Evolutionary conservation across 176 grass and related monocot genomes (phyloP), one percentile per base, ranked within the genome.

Genomic region (Cenchrus americanus): DNA sequence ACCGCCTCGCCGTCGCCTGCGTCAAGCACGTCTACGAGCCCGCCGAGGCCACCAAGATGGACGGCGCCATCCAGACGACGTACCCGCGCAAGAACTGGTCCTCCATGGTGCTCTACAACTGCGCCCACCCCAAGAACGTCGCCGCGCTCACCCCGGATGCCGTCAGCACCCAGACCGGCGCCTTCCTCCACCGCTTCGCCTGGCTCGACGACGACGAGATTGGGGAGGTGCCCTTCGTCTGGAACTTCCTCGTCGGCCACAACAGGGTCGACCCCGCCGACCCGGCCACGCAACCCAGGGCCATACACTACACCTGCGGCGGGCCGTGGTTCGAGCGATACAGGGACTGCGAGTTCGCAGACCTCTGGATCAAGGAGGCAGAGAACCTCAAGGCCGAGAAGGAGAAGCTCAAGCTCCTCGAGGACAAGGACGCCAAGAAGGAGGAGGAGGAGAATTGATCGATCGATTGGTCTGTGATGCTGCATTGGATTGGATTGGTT

Each of bases 61-160:
- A 98, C 79, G 93, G 89, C 75, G 93, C 83, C 62, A 81, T 94
- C 64, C 96, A 98, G 91, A 93, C 88, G 14, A 47, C 44, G 47
- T 98, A 95, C 87, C 96, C 87, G 68, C 90, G 96, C 66, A 98
- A 98, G 93, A 98, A 95, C 87, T 98, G 96, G 96, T 98, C 96
- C 14, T 95, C 92, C 53, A 93, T 98, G 91, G 87, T 98, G 85
- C 80, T 98, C 75, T 92, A 88, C 89, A 95, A 95, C 77, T 98
- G 91, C 83, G 87, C 40, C 40, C 93, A 98, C 84, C 96, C 87
- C 61, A 95, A 98, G 93, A 98, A 98, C 84, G 23, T 19, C 19
- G 86, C 79, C 73, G 74, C 84, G 30, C 96, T 98, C 73, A 95
- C 87, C 12, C 93, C 96, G 9, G 85, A 98, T 9, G 88, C 87